Percentiles rank a stretch among this genome's conserved stretches.
Conservation (phyloP, 208 protist species). For the Wallacemonas sp. region DNA sequence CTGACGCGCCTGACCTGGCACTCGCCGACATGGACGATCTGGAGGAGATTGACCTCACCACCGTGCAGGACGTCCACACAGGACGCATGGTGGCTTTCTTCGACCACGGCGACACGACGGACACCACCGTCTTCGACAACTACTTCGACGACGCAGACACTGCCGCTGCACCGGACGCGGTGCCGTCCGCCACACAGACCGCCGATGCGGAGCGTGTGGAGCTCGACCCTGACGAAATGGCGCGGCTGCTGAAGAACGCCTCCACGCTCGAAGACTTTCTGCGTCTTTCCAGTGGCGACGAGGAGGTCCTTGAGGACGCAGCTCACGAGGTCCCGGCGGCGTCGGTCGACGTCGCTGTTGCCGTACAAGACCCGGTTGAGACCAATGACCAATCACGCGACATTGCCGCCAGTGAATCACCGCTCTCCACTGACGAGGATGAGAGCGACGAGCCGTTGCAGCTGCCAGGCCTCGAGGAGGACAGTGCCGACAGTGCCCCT, state of each 20-base stretch:
- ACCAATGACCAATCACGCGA: no score
- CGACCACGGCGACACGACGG: slow-evolving; percentile 26
- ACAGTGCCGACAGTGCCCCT: no score
- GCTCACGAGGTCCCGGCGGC: no score
- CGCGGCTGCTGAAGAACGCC: slow-evolving; percentile 1
- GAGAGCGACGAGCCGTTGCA: neutral
- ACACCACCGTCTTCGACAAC: slow-evolving; percentile 55
- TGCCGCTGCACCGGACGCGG: no score
- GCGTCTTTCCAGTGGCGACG: neutral
- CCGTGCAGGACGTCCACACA: slow-evolving; percentile 37
- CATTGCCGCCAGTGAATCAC: no score
- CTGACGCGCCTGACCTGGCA: no score
- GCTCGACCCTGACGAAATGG: slow-evolving; percentile 4
- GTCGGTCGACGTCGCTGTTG: no score
- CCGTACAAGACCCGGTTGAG: no score
- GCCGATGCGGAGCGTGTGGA: neutral
- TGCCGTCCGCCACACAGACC: no score
- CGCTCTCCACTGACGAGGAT: neutral
- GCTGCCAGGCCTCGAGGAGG: slow-evolving; percentile 25
- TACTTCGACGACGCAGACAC: slow-evolving; percentile 36
- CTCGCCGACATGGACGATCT: slow-evolving; percentile 18
- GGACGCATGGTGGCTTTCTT: slow-evolving; percentile 51
- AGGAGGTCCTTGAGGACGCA: neutral
- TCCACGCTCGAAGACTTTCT: slow-evolving; percentile 32
- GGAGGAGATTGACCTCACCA: slow-evolving; percentile 38